These are phyloP conservation scores for rapeseed (Brassica napus) DNA, from an alignment of 345 rosid species.

Conservation along the genomic window Da-Ae NC_063439.1:11764501-11765000, in stretches of 20 bases:
- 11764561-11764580: neutral
- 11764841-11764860: constrained; percentile 60
- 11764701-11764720: constrained; percentile 24
- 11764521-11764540: no score
- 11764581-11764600: neutral
- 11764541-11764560: neutral
- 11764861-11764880: constrained; percentile 64
- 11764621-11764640: neutral
- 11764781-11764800: constrained; percentile 57
- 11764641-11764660: neutral
- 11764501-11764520: no score
- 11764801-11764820: constrained; percentile 44
- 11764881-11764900: constrained; percentile 58
- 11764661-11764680: neutral
- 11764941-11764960: constrained; percentile 72
- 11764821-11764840: constrained; percentile 46
- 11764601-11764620: neutral
- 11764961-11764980: constrained; percentile 77
- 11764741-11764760: constrained; percentile 28
- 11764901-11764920: constrained; percentile 56
- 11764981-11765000: constrained; percentile 43
- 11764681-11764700: constrained; percentile 8
- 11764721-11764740: constrained; percentile 27
- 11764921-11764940: constrained; percentile 56
- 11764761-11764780: constrained; percentile 39